These are phyloP conservation scores for Fusarium miscanthi DNA, from an alignment of 2,329 filamentous ascomycete genomes.

Conservation along the genomic window DNA sequence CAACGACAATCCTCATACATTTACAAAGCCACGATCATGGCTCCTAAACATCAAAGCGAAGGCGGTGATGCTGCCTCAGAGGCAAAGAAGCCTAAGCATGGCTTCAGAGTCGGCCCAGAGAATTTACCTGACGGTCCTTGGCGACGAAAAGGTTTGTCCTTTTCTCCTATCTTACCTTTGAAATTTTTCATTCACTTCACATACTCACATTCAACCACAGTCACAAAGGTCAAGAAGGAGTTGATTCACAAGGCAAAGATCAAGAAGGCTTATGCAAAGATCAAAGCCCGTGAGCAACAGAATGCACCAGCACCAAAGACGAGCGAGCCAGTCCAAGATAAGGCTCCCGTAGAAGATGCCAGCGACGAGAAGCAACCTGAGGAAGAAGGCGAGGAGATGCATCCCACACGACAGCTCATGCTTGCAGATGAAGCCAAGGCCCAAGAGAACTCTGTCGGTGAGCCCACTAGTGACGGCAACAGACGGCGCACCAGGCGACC, in stretches of 20 bases:
- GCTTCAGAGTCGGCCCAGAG: conserved; percentile 87
- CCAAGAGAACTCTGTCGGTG: conserved; percentile 43
- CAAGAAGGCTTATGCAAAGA: conserved; percentile 90
- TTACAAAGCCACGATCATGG: conserved; percentile 43
- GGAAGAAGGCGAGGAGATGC: conserved; percentile 45
- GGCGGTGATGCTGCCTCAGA: conserved; percentile 49
- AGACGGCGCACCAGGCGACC: conserved; percentile 55
- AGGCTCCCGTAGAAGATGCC: conserved; percentile 18
- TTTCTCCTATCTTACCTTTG: not conserved
- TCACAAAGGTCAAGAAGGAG: conserved; percentile 88
- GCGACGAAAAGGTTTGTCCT: conserved; percentile 74
- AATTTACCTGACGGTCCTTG: conserved; percentile 92
- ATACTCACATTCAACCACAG: conserved; percentile 56
- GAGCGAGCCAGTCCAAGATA: conserved; percentile 24
- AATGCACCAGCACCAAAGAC: conserved; percentile 35
- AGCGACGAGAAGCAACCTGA: conserved; percentile 27
- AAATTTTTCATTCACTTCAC: conserved; percentile 32
- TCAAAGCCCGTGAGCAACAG: conserved; percentile 68
- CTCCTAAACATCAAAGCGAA: conserved; percentile 48
- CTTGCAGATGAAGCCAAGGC: conserved; percentile 53
- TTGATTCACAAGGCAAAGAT: conserved; percentile 93
- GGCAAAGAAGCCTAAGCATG: conserved; percentile 69
- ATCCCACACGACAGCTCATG: conserved; percentile 55
- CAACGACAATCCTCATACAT: conserved; percentile 34
- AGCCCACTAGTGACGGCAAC: conserved; percentile 46